Base-by-base conservation (phyloP, 2,329 filamentous ascomycete genomes). In the Gaeumannomyces sp. region DNA sequence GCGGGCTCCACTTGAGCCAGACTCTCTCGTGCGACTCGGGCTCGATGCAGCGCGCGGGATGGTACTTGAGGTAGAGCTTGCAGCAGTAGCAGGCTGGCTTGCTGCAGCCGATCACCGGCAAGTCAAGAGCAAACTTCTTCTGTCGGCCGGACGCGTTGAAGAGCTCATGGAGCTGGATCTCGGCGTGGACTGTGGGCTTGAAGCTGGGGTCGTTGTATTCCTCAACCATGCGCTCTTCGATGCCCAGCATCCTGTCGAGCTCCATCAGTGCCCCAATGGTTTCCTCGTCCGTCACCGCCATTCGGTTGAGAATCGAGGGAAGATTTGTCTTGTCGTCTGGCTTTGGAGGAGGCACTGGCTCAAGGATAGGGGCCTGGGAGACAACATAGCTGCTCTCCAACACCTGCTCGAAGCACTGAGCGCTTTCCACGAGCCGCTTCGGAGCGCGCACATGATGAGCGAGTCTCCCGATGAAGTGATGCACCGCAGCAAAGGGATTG, bases 11-110 rank as follows among this genome's bases (percentile, higher is more conserved):
- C 58, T 76, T 78, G 5, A 73, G 61, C 45, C 76, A 81, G 0
- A 76, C 67, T 58, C 79, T 80, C 29, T 76, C 69, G 61, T 81
- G 79, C 0, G 74, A 75, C 19, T 72, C 71, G 0, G 76, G 76
- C 28, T 73, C 70, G 0, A 72, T 71, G 62, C 68, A 72, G 3
- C 10, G 67, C 3, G 71, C 72, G 0, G 77, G 77, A 61, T 83
- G 79, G 16, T 77, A 62, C 11, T 67, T 70, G 31, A 83, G 77
- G 66, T 82, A 83, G 2, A 80, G 71, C 56, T 73, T 72, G 69
- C 81, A 85, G 62, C 78, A 81, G 65, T 80, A 79, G 64, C 82
- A 85, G 3, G 83, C 78, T 0, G 77, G 76, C 69, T 85, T 85
- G 69, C 81, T 85, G 65, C 78, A 81, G 3, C 77, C 81, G 16